phyloP scores from a whole-genome alignment of 805 yeast genomes.

The Candida saitoana region DNA sequence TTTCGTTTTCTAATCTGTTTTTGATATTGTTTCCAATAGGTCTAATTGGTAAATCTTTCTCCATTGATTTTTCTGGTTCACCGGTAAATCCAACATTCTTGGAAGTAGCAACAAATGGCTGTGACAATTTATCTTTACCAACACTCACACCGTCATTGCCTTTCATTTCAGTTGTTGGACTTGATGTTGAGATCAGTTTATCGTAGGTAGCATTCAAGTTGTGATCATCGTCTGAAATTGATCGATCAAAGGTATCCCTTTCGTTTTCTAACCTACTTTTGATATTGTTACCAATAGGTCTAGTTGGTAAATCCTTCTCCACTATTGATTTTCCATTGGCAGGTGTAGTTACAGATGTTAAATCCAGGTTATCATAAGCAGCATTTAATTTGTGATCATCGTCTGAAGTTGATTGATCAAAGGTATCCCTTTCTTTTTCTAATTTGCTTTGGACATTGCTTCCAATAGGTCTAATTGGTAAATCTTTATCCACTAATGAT shows the following conservation, averaged over 20 bases:
- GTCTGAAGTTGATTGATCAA: conserved; percentile 6
- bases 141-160: conserved; percentile 5
- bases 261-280: not conserved
- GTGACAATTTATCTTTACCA: conserved; percentile 5
- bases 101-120: conserved; percentile 13
- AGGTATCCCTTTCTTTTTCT: not conserved
- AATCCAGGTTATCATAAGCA: conserved; percentile 9
- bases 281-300: not conserved
- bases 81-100: conserved; percentile 14
- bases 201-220: conserved; percentile 4
- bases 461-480: not conserved
- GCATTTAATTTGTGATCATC: too few species aligned
- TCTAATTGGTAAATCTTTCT: conserved; percentile 1
- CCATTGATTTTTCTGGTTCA: not conserved
- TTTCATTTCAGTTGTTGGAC: conserved; percentile 27
- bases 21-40: not conserved
- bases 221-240: not conserved
- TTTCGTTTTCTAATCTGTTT: not conserved
- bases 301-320: too few species aligned
- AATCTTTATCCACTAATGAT: not conserved
- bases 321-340: too few species aligned
- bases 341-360: conserved; percentile 26
- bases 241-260: conserved; percentile 4
- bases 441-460: not conserved
- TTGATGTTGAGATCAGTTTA: conserved; percentile 10